Conservation (phyloP, 169 alveolate species). For the Plasmodium cynomolgi region DNA sequence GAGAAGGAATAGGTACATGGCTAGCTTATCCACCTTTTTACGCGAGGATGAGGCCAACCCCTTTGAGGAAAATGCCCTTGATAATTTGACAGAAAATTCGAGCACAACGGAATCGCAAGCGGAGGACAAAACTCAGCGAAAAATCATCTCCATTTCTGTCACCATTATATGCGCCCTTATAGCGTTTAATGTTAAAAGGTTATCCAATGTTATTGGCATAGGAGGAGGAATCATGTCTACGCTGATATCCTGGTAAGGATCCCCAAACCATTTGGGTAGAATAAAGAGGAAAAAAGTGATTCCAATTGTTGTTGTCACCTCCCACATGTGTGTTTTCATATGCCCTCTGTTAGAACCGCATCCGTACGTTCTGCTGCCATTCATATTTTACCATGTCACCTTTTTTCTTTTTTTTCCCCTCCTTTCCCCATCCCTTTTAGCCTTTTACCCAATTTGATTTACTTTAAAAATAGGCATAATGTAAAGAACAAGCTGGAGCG, state of each 20-base stretch:
- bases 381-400: neutral
- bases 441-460: conserved; percentile 66
- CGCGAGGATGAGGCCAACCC: conserved; percentile 68
- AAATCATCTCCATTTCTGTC: neutral
- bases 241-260: conserved; percentile 57
- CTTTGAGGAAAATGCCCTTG: conserved; percentile 75
- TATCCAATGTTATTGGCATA: conserved; percentile 68
- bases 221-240: conserved; percentile 70
- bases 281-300: neutral
- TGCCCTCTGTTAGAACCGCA: neutral
- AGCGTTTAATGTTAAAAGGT: conserved; percentile 51
- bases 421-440: conserved; percentile 6
- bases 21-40: conserved; percentile 12
- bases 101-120: conserved; percentile 19
- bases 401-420: neutral
- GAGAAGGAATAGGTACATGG: conserved; percentile 38
- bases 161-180: conserved; percentile 59
- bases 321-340: neutral
- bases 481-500: conserved; percentile 28
- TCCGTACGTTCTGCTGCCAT: neutral
- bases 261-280: neutral
- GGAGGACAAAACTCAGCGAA: conserved; percentile 30
- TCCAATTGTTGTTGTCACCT: neutral
- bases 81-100: conserved; percentile 50
- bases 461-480: conserved; percentile 43